Evolutionary conservation across 306 rosid species (phyloP).

Genomic region (Crataegus laevigata): DNA sequence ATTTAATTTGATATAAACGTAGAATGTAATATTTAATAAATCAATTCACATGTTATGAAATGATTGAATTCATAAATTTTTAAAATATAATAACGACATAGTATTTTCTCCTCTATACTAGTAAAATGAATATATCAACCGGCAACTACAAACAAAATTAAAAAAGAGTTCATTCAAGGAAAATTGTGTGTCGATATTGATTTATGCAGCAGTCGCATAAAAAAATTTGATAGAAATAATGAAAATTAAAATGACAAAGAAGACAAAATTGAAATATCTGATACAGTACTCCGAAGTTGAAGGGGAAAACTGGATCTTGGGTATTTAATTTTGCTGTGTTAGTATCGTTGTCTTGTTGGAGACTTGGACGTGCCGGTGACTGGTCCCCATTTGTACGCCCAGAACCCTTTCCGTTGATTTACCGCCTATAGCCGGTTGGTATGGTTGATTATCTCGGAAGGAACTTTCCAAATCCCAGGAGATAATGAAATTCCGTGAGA

Average conservation of each 20-base stretch:
- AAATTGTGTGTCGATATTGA: too few species aligned
- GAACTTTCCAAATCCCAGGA: neutral
- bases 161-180: neutral
- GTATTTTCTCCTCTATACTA: too few species aligned
- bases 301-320: conserved; percentile 21
- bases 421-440: conserved; percentile 13
- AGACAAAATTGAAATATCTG: neutral
- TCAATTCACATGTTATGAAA: too few species aligned
- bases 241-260: neutral
- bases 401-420: neutral
- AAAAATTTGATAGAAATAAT: neutral
- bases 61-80: too few species aligned
- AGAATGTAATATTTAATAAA: too few species aligned
- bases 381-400: neutral
- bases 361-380: conserved; percentile 8
- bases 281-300: conserved; percentile 8
- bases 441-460: conserved; percentile 8
- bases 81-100: too few species aligned
- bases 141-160: neutral
- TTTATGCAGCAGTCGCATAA: neutral
- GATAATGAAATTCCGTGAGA: neutral
- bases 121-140: neutral
- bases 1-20: too few species aligned
- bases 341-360: conserved; percentile 13
- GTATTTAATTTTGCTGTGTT: conserved; percentile 6